Conservation (phyloP, 1,284 basidiomycete species). For the Moesziomyces aphidis region DNA sequence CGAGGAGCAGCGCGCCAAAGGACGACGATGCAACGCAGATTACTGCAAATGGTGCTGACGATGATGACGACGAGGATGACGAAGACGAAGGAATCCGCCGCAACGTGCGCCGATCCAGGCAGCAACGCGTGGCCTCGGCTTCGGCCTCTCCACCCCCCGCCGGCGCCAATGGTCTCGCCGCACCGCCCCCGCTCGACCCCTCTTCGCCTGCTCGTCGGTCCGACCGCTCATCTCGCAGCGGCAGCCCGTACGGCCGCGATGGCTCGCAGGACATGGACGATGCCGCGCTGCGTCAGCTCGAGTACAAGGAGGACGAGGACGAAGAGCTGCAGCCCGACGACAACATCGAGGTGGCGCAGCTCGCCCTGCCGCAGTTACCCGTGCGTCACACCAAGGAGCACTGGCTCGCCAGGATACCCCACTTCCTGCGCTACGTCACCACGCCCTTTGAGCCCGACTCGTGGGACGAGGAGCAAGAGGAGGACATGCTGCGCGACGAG, state of each 20-base stretch:
- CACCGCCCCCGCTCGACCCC: slow-evolving; percentile 26
- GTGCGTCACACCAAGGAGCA: slow-evolving; percentile 63
- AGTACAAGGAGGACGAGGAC: slow-evolving; percentile 69
- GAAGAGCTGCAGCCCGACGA: slow-evolving; percentile 71
- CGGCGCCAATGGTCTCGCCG: slow-evolving; percentile 23
- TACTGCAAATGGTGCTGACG: slow-evolving; percentile 2
- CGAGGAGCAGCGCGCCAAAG: slow-evolving; percentile 9
- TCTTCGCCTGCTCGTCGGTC: slow-evolving; percentile 16
- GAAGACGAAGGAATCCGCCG: slow-evolving; percentile 36
- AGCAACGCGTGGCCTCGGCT: slow-evolving; percentile 34
- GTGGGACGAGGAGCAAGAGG: slow-evolving; percentile 59
- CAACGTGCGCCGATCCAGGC: slow-evolving; percentile 38
- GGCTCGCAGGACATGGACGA: slow-evolving; percentile 47
- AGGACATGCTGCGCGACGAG: slow-evolving; percentile 43
- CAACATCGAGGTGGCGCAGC: slow-evolving; percentile 73
- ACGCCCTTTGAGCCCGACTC: slow-evolving; percentile 53
- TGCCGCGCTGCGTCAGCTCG: slow-evolving; percentile 49
- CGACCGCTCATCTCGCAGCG: slow-evolving; percentile 34
- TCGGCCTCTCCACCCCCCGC: slow-evolving; percentile 38
- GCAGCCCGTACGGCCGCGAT: slow-evolving; percentile 30
- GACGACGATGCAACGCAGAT: not conserved
- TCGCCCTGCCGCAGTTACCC: slow-evolving; percentile 56
- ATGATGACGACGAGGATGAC: slow-evolving; percentile 42
- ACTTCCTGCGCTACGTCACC: slow-evolving; percentile 62
- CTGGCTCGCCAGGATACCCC: slow-evolving; percentile 62